Evolutionary conservation across 75 land plant species (phyloP), one percentile per base, ranked within the genome.

Genomic region (Pinus albicaulis): DNA sequence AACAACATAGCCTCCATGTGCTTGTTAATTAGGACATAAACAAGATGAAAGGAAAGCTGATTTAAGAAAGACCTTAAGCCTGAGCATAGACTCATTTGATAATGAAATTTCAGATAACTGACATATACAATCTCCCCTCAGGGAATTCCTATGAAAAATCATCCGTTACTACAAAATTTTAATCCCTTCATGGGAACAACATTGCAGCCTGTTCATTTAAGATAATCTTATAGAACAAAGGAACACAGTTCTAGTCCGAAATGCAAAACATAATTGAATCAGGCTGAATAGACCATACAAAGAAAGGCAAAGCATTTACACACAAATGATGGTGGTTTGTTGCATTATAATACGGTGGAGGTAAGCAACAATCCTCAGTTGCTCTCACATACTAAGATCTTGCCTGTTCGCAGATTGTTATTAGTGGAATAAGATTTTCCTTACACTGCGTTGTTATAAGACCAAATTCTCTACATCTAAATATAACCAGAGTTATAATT

Each of bases 331-430:
- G 23, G 41, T 38, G 48, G 15, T n/a, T 41, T 68, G 48, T 10
- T 20, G 53, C 14, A 68, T 44, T 41, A n/a, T 17, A 41, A 41
- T 48, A 68, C 13, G 23, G 48, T 38, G 71, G 12, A 68, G 53
- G 71, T 41, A 68, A 19, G 48, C 24, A 68, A 41, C 24, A 19
- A 41, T 20, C 12, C n/a, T 68, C 71, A 16, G 13, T 68, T 36
- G 48, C 48, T 36, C 23, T 20, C 23, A 41, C n/a, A 44, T 44
- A 20, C 53, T 68, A 44, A n/a, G 24, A 68, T 20, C 44, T n/a
- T 68, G n/a, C n/a, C 52, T n/a, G 41, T 8, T 41, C 71, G 41
- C 53, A 41, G 71, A 68, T 68, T 23, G 48, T 10, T 68, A 68
- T 22, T 14, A 68, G 71, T 68, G 48, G 53, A 41, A 68, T 3